Conservation (phyloP, 1,284 basidiomycete species). For the Entoloma clypeatum region DNA sequence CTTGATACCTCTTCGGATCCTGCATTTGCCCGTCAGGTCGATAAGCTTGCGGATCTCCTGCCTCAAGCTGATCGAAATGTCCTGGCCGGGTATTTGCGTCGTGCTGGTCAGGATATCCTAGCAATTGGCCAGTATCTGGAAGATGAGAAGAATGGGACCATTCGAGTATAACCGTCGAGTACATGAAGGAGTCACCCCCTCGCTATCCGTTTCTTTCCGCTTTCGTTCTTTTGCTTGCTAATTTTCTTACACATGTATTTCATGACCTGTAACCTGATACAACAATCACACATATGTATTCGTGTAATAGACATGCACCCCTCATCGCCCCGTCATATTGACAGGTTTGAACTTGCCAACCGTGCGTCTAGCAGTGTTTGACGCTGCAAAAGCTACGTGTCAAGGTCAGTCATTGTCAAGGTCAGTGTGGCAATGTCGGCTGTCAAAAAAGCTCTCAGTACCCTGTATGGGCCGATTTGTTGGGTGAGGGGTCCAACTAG, state of each 20-base stretch:
- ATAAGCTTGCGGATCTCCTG: constrained; percentile 68
- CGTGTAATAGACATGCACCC: constrained; percentile 1
- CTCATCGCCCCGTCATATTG: constrained; percentile 11
- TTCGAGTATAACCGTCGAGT: too few species aligned
- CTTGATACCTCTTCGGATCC: constrained; percentile 35
- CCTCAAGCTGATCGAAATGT: constrained; percentile 72
- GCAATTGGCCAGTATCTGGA: constrained; percentile 87
- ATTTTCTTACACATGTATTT: constrained; percentile 9
- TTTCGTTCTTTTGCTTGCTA: constrained; percentile 1
- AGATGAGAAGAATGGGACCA: constrained; percentile 75
- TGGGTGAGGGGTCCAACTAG: constrained; percentile 27
- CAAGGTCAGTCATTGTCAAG: not conserved
- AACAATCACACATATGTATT: not conserved
- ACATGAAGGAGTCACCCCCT: not conserved
- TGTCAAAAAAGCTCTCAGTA: constrained; percentile 4
- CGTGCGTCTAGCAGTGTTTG: constrained; percentile 12
- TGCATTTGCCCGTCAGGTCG: constrained; percentile 62
- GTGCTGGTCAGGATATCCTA: constrained; percentile 73
- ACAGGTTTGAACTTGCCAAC: constrained; percentile 19
- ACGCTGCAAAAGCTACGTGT: constrained; percentile 8
- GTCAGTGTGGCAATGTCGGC: constrained; percentile 4
- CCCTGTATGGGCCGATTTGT: constrained; percentile 16
- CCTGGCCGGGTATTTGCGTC: constrained; percentile 68
- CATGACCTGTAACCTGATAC: constrained; percentile 1
- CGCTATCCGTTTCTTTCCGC: not conserved